phyloP scores from a whole-genome alignment of 768 basidiomycete species.

The Dentipellis sp. region DNA sequence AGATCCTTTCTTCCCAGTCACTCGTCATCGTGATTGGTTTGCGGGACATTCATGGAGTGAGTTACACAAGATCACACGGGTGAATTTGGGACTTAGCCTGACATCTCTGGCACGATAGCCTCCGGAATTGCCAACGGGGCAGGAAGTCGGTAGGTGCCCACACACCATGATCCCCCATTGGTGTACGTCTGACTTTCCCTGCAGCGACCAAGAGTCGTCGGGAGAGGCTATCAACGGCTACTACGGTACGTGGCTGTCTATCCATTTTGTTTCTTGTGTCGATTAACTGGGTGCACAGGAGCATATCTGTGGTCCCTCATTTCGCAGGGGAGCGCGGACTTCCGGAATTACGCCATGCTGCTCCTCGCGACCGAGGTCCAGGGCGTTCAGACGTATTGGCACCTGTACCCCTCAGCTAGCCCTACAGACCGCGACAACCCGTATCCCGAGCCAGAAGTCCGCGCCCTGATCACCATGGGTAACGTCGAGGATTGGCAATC shows the following conservation, averaged over 20 bases:
- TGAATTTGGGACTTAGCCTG: background rate
- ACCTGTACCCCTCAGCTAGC: conserved; percentile 23
- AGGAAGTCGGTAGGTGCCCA: conserved; percentile 3
- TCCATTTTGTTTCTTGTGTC: conserved; percentile 12
- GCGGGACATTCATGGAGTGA: conserved; percentile 29
- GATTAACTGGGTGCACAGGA: too few relatives aligned
- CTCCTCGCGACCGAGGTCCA: conserved; percentile 26
- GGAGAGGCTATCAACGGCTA: conserved; percentile 28
- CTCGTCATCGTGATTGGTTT: conserved; percentile 27
- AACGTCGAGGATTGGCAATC: conserved; percentile 27
- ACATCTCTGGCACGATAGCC: conserved; percentile 11
- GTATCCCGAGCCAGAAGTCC: conserved; percentile 23
- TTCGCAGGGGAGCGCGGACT: conserved; percentile 11
- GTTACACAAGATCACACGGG: background rate
- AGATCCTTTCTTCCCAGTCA: conserved; percentile 24
- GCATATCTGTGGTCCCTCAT: too few relatives aligned
- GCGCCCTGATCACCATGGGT: conserved; percentile 24
- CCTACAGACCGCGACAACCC: conserved; percentile 25
- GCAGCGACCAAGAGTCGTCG: conserved; percentile 24
- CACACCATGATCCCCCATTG: too few relatives aligned
- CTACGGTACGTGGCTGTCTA: conserved; percentile 25
- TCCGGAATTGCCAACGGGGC: conserved; percentile 27
- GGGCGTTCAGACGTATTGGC: conserved; percentile 29
- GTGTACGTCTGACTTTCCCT: too few relatives aligned
- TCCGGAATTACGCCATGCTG: conserved; percentile 24